phyloP scores from a whole-genome alignment of 1,284 basidiomycete species.

The Leccinum solheimii region DNA sequence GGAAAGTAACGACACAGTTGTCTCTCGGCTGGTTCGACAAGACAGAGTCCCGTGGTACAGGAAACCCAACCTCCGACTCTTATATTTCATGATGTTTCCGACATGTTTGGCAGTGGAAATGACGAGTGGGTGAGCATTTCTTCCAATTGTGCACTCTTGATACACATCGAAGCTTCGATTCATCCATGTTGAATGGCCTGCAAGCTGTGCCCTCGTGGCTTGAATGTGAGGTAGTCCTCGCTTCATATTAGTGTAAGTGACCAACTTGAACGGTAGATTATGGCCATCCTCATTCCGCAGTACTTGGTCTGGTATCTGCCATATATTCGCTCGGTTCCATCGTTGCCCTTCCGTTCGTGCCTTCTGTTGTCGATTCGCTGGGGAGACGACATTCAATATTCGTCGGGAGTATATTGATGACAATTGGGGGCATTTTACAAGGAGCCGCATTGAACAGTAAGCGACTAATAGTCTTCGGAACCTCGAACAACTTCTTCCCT shows the following conservation, averaged over 20 bases:
- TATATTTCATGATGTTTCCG: constrained; percentile 51
- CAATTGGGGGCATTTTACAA: constrained; percentile 19
- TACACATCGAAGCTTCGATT: constrained; percentile 12
- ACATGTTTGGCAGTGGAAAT: constrained; percentile 63
- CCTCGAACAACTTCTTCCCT: background rate
- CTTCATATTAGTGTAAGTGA: background rate
- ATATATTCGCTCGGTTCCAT: constrained; percentile 23
- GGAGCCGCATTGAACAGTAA: constrained; percentile 19
- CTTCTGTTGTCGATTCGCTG: constrained; percentile 13
- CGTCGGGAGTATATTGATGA: constrained; percentile 8
- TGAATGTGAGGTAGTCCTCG: constrained; percentile 16
- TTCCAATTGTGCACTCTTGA: constrained; percentile 21
- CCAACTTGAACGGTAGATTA: constrained; percentile 14
- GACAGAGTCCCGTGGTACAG: constrained; percentile 57
- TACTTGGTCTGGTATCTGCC: constrained; percentile 18
- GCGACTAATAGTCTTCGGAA: background rate
- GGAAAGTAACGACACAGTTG: constrained; percentile 37
- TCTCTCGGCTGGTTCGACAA: constrained; percentile 45
- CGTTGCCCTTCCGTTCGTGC: constrained; percentile 14
- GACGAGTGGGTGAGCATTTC: constrained; percentile 51
- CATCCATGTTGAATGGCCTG: constrained; percentile 19
- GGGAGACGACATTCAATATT: constrained; percentile 27
- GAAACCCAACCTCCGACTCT: constrained; percentile 40
- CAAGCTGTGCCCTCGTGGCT: constrained; percentile 26
- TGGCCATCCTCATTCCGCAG: constrained; percentile 22